A percentile compares a stretch with the other conserved stretches of the same genome.
These are phyloP conservation scores for Colletotrichum sp. DNA, from an alignment of 2,329 filamentous ascomycete species.

Conservation along the genomic window DNA sequence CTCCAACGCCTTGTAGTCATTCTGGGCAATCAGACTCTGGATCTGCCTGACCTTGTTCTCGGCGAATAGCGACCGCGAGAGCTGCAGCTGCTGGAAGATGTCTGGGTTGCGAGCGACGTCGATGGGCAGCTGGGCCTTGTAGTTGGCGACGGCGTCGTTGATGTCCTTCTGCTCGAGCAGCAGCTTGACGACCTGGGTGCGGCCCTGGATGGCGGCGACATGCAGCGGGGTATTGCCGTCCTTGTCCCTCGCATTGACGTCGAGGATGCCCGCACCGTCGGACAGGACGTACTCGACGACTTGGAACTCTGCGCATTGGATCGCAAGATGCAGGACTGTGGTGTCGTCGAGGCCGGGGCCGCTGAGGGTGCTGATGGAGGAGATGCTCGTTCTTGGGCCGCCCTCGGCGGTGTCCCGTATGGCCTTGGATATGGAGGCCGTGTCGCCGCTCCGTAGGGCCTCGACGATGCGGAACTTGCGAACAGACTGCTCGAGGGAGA, in stretches of 20 bases:
- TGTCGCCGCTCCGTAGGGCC: constrained; percentile 88
- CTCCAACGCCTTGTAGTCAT: constrained; percentile 80
- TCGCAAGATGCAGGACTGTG: constrained; percentile 88
- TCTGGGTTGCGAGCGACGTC: constrained; percentile 91
- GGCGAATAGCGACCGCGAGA: constrained; percentile 87
- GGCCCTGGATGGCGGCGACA: constrained; percentile 82
- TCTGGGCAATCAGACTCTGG: constrained; percentile 75
- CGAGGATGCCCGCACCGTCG: constrained; percentile 68
- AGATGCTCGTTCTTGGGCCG: constrained; percentile 60
- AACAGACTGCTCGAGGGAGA: constrained; percentile 88
- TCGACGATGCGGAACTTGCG: constrained; percentile 95
- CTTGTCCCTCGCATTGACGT: constrained; percentile 88
- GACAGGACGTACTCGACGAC: constrained; percentile 96
- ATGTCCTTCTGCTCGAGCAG: constrained; percentile 83
- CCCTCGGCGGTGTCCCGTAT: constrained; percentile 70
- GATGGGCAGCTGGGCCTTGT: constrained; percentile 82
- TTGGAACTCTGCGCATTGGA: constrained; percentile 91
- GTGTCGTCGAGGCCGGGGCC: constrained; percentile 73
- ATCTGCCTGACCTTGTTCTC: constrained; percentile 86
- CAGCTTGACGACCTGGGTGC: constrained; percentile 80
- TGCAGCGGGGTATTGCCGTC: constrained; percentile 96
- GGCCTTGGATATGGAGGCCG: constrained; percentile 84
- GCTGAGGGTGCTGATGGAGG: constrained; percentile 51
- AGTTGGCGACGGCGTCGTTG: constrained; percentile 88
- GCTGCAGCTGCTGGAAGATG: constrained; percentile 93